Conservation (phyloP, 225 moss, liverwort and hornwort genomes). For the Rhytidiadelphus loreus region DNA sequence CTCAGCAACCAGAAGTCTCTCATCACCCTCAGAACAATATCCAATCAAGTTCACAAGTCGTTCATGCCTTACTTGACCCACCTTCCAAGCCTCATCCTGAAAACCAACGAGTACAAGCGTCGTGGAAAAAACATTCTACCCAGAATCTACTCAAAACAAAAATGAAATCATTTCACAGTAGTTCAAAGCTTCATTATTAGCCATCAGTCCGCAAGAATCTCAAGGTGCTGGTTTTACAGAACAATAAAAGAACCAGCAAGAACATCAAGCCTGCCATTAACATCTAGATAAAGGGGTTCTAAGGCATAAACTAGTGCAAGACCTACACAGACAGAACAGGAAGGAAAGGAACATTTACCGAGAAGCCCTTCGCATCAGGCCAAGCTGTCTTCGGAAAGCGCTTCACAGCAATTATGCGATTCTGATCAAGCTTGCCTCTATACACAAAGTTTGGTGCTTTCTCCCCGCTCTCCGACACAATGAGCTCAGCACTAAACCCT, state of each 20-base stretch:
- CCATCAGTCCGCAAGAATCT: not conserved
- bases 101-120: not conserved
- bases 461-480: constrained; percentile 94
- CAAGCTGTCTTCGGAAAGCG: constrained; percentile 89
- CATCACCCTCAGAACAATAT: constrained; percentile 51
- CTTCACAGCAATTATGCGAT: constrained; percentile 81
- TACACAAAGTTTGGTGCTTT: constrained; percentile 91
- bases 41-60: constrained; percentile 49
- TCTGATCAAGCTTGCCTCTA: constrained; percentile 83
- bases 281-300: not conserved
- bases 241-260: not conserved
- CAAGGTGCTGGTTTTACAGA: not conserved
- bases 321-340: not conserved
- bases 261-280: not conserved
- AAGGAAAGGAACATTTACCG: constrained; percentile 24
- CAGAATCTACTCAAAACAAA: not conserved
- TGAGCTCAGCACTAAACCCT: constrained; percentile 78
- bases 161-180: not conserved
- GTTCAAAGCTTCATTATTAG: not conserved
- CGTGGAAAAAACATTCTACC: not conserved
- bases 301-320: not conserved
- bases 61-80: constrained; percentile 53
- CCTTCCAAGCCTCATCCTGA: constrained; percentile 60
- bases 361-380: constrained; percentile 90
- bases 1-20: constrained; percentile 45